These are phyloP conservation scores for Skeletonema grethae DNA, from an alignment of 108 stramenopile genomes.

Conservation along the genomic window DNA sequence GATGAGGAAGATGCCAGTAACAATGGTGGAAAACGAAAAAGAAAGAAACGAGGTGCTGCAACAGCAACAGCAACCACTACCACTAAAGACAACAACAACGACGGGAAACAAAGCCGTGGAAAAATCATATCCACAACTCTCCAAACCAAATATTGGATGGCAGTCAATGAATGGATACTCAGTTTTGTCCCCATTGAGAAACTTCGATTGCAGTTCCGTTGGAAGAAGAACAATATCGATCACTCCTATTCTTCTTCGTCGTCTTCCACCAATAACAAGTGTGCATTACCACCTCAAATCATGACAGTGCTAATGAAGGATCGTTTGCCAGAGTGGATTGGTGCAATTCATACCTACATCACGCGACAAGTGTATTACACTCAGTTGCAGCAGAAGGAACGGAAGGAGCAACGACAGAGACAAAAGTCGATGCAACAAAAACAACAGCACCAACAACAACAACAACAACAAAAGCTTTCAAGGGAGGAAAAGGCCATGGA, in stretches of 20 bases:
- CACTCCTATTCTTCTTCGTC: too few species aligned
- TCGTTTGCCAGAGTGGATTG: constrained; percentile 54
- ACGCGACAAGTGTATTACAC: constrained; percentile 1
- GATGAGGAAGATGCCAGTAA: not conserved
- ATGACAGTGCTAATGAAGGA: constrained; percentile 58
- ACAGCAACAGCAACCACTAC: not conserved
- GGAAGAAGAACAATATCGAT: not conserved
- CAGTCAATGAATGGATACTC: constrained; percentile 39
- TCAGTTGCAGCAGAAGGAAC: constrained; percentile 6
- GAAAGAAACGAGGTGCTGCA: not conserved
- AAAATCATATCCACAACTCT: constrained; percentile 36
- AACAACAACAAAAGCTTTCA: constrained; percentile 14
- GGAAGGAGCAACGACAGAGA: not conserved
- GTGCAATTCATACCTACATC: constrained; percentile 16
- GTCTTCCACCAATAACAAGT: constrained; percentile 10
- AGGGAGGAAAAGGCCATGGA: not conserved
- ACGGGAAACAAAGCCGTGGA: constrained; percentile 8
- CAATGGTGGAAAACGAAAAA: not conserved
- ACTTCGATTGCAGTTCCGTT: constrained; percentile 14
- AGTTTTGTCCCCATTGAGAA: constrained; percentile 53
- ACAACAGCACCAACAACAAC: constrained; percentile 3
- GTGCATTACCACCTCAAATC: constrained; percentile 35
- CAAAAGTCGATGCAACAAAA: not conserved
- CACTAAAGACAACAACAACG: not conserved
- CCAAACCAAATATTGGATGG: constrained; percentile 37